Conservation (phyloP, 1,284 basidiomycete genomes). For the Earliella scabrosa region DNA sequence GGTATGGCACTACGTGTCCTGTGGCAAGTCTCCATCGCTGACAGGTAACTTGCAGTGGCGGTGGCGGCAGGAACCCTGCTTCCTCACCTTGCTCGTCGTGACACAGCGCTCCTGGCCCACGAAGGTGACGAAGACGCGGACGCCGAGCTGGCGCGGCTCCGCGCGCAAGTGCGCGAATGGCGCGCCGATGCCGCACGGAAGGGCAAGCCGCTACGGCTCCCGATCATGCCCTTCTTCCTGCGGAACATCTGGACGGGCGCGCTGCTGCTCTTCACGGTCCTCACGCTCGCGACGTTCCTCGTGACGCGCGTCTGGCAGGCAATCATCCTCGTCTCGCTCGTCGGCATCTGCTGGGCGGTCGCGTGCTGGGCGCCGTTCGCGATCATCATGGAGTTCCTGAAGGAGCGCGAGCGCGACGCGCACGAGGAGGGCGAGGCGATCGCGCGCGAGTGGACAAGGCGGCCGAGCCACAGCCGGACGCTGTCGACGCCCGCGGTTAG, state of each 20-base stretch:
- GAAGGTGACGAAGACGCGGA: conserved; percentile 76
- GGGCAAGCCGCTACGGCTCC: conserved; percentile 75
- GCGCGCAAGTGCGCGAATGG: conserved; percentile 79
- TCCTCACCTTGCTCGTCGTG: conserved; percentile 82
- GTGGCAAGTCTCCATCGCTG: not conserved
- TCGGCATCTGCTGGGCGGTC: conserved; percentile 94
- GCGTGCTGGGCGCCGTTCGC: conserved; percentile 93
- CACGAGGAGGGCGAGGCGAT: conserved; percentile 21
- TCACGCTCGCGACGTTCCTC: conserved; percentile 86
- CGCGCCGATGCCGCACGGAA: conserved; percentile 76
- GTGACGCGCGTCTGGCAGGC: conserved; percentile 81
- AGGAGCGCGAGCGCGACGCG: conserved; percentile 63
- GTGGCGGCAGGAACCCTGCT: conserved; percentile 83
- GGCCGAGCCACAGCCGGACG: conserved; percentile 49
- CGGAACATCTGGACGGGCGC: conserved; percentile 93
- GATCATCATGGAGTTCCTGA: conserved; percentile 94
- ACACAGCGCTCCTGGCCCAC: conserved; percentile 74
- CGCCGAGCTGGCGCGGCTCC: conserved; percentile 69
- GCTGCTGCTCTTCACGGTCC: conserved; percentile 74
- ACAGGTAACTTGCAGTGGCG: conserved; percentile 59
- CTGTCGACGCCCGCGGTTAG: conserved; percentile 45
- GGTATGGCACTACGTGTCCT: conserved; percentile 51
- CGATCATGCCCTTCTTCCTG: conserved; percentile 86
- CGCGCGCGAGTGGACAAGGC: conserved; percentile 27
- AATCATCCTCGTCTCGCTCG: conserved; percentile 78